A percentile compares a stretch with the other conserved stretches of the same genome.
These are phyloP conservation scores for Leccinum angustisporum DNA, from an alignment of 1,284 basidiomycete species.

Conservation along the genomic window DNA sequence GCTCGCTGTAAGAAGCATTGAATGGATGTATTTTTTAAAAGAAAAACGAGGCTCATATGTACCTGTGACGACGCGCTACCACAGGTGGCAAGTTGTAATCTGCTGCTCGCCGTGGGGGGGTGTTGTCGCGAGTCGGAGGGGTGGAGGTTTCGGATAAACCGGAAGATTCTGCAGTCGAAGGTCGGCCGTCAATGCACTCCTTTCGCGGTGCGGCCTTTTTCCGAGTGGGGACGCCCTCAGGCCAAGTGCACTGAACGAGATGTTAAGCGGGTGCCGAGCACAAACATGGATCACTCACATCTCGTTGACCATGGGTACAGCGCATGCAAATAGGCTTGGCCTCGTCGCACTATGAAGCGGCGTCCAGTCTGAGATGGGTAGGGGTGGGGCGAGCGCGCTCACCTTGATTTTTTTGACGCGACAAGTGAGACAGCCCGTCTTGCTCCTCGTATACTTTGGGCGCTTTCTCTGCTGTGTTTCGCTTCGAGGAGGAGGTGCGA, in stretches of 20 bases:
- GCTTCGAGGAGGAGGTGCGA: conserved; percentile 45
- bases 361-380: conserved; percentile 13
- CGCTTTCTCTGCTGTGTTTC: conserved; percentile 67
- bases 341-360: conserved; percentile 67
- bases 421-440: conserved; percentile 83
- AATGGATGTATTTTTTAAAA: neutral
- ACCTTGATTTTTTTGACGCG: conserved; percentile 87
- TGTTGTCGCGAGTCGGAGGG: conserved; percentile 61
- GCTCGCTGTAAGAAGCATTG: conserved; percentile 19
- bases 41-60: conserved; percentile 17
- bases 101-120: conserved; percentile 50
- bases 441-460: conserved; percentile 84
- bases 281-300: conserved; percentile 43
- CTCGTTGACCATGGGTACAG: conserved; percentile 75
- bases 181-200: conserved; percentile 51
- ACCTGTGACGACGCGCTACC: conserved; percentile 56
- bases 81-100: conserved; percentile 54
- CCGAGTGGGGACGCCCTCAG: conserved; percentile 63
- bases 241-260: conserved; percentile 71
- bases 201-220: conserved; percentile 53
- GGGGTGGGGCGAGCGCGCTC: conserved; percentile 22
- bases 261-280: conserved; percentile 17
- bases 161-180: conserved; percentile 64
- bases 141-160: conserved; percentile 61
- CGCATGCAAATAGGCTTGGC: conserved; percentile 77